These are phyloP conservation scores for Fraxinus anomala DNA, from an alignment of 257 asterid species.

Conservation along the genomic window DNA sequence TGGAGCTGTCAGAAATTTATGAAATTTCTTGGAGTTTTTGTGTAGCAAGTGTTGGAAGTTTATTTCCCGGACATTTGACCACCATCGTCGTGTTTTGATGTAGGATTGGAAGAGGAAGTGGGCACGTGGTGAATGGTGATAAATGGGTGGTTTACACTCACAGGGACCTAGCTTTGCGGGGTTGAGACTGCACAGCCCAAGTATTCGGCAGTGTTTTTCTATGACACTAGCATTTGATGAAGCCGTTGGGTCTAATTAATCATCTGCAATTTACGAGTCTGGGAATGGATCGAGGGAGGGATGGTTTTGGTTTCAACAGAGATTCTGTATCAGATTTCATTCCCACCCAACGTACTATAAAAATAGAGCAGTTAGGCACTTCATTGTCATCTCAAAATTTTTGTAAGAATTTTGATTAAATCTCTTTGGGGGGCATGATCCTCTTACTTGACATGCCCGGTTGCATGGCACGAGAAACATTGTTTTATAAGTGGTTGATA, in stretches of 20 bases:
- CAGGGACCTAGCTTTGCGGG: constrained; percentile 39
- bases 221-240: constrained; percentile 13
- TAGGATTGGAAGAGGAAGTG: constrained; percentile 59
- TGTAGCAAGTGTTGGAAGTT: neutral
- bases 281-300: neutral
- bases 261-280: neutral
- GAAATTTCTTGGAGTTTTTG: too few relatives aligned
- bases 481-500: neutral
- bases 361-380: neutral
- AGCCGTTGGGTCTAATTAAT: neutral
- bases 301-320: neutral
- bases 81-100: constrained; percentile 14
- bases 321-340: neutral
- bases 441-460: neutral
- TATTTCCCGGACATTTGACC: neutral
- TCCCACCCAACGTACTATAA: neutral
- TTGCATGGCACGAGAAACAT: neutral
- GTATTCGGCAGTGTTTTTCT: neutral
- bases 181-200: constrained; percentile 9
- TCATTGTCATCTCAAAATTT: neutral
- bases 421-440: neutral
- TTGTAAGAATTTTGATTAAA: neutral
- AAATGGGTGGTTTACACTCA: constrained; percentile 48
- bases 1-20: neutral
- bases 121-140: constrained; percentile 56